These are phyloP conservation scores for Cercophora samala DNA, from an alignment of 495 filamentous ascomycete species.

Conservation along the genomic window DNA sequence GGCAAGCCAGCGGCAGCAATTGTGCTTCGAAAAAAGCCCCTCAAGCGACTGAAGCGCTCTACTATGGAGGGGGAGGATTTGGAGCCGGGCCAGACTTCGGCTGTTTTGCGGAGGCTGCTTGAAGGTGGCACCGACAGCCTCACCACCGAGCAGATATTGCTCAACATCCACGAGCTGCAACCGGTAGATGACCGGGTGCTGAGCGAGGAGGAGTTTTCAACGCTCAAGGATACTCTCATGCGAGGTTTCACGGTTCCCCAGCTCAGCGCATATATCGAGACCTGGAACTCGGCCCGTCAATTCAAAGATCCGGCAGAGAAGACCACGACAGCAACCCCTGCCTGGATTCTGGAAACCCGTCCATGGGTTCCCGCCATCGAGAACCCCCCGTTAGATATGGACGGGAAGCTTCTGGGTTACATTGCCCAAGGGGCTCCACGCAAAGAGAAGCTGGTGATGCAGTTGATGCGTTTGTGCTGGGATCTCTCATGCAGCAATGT, in stretches of 20 bases:
- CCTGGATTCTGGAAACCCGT: conserved; percentile 32
- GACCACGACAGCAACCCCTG: not conserved
- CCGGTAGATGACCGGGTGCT: conserved; percentile 33
- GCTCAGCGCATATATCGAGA: conserved; percentile 37
- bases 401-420: conserved; percentile 29
- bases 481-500: conserved; percentile 32
- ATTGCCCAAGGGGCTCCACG: conserved; percentile 19
- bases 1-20: not conserved
- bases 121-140: conserved; percentile 27
- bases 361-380: conserved; percentile 34
- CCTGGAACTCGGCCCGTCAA: conserved; percentile 11
- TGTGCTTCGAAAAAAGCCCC: not conserved
- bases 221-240: conserved; percentile 36
- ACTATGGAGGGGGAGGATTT: no score
- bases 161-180: conserved; percentile 44
- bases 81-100: not conserved
- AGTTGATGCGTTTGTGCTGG: conserved; percentile 45
- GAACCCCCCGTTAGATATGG: conserved; percentile 5
- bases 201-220: conserved; percentile 36
- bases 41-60: not conserved
- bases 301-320: conserved; percentile 7
- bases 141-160: conserved; percentile 30
- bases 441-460: conserved; percentile 38
- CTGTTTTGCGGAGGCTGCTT: conserved; percentile 34
- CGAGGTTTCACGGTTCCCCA: conserved; percentile 45